These are phyloP conservation scores for Tricholoma sp. DNA, from an alignment of 768 basidiomycete genomes.

Conservation along the genomic window DNA sequence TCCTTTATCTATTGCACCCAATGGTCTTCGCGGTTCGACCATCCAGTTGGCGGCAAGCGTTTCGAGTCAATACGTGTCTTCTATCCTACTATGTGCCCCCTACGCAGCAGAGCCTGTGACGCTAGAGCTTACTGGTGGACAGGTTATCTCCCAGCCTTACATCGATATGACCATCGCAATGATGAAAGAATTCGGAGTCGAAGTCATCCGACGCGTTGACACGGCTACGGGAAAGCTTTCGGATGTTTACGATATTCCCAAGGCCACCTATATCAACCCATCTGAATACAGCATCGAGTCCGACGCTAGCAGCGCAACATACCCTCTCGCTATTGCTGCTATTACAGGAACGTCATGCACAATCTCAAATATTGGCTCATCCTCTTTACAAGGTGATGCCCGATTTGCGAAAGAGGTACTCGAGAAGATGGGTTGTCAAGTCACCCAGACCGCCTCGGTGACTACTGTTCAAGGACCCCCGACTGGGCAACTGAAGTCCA, in stretches of 20 bases:
- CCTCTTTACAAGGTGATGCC: slow-evolving; percentile 95
- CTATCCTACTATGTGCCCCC: slow-evolving; percentile 93
- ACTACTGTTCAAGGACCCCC: slow-evolving; percentile 93
- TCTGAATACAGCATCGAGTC: slow-evolving; percentile 84
- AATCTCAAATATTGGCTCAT: slow-evolving; percentile 84
- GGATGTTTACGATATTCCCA: slow-evolving; percentile 87
- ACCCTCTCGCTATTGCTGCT: slow-evolving; percentile 94
- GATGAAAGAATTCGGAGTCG: slow-evolving; percentile 90
- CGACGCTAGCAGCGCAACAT: slow-evolving; percentile 94
- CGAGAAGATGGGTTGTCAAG: slow-evolving; percentile 91
- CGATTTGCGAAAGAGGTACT: slow-evolving; percentile 90
- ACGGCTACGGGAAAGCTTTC: slow-evolving; percentile 51
- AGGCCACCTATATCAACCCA: slow-evolving; percentile 74
- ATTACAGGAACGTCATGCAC: slow-evolving; percentile 97
- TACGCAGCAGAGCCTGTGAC: slow-evolving; percentile 82
- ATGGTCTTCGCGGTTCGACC: slow-evolving; percentile 75
- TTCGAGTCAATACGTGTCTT: slow-evolving; percentile 97
- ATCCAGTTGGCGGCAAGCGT: slow-evolving; percentile 91
- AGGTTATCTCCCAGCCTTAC: slow-evolving; percentile 97
- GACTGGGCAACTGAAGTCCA: slow-evolving; percentile 70
- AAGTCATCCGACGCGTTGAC: slow-evolving; percentile 64
- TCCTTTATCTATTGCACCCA: slow-evolving; percentile 79
- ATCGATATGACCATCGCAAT: slow-evolving; percentile 99
- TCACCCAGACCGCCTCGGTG: slow-evolving; percentile 80
- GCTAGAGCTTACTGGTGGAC: slow-evolving; percentile 87